Percentiles rank a stretch among this genome's conserved stretches.
These are phyloP conservation scores for Aspergillus sp. DNA, from an alignment of 2,329 filamentous ascomycete genomes.

Conservation along the genomic window DNA sequence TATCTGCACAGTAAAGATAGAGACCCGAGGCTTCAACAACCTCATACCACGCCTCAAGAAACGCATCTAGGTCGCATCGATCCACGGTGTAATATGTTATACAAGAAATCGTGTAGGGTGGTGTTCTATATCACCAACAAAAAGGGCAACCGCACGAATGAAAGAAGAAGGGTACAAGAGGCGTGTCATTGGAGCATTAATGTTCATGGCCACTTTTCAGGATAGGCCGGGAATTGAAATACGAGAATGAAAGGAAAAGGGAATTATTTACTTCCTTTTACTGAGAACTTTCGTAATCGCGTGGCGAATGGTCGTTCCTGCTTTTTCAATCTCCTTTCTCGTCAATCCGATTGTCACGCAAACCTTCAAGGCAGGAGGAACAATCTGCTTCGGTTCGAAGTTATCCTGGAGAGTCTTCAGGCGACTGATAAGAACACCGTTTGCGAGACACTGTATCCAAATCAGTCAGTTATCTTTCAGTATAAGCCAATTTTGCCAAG, in stretches of 20 bases:
- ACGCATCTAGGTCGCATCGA: constrained; percentile 2
- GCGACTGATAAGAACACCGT: constrained; percentile 85
- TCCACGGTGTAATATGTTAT: constrained; percentile 15
- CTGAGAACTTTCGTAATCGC: constrained; percentile 90
- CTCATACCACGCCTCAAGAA: background rate
- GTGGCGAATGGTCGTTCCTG: constrained; percentile 81
- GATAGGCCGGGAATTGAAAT: background rate
- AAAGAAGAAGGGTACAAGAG: background rate
- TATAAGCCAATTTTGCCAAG: background rate
- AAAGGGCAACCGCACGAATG: constrained; percentile 5
- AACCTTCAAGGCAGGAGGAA: constrained; percentile 81
- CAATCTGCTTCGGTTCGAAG: constrained; percentile 66
- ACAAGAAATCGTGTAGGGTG: constrained; percentile 14
- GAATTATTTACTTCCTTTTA: constrained; percentile 47
- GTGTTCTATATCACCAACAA: constrained; percentile 8
- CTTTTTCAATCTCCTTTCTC: constrained; percentile 95
- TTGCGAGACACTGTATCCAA: constrained; percentile 67
- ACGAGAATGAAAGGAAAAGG: constrained; percentile 8
- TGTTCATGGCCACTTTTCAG: constrained; percentile 14
- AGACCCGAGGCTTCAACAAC: background rate
- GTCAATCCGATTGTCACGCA: constrained; percentile 85
- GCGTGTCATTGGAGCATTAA: constrained; percentile 18
- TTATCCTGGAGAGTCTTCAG: constrained; percentile 75
- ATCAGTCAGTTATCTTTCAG: constrained; percentile 11
- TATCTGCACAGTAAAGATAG: constrained; percentile 3